Evolutionary conservation across 306 rosid genomes (phyloP), one percentile per base, ranked within the genome.

Genomic region (Morella rubra): DNA sequence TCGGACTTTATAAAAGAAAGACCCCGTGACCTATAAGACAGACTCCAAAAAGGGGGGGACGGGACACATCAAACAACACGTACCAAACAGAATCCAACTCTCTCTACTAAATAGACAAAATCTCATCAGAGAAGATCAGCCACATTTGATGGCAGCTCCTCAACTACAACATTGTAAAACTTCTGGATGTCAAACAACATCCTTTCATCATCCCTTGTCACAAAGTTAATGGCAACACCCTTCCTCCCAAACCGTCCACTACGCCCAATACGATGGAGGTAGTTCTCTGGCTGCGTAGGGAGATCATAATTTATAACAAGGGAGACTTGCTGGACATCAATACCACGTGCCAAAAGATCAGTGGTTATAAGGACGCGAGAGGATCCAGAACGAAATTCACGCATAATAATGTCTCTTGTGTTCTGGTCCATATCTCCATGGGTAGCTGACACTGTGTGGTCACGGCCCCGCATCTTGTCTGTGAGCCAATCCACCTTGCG

Each of bases 381-480:
- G 10, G 96, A 91, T 1, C 96, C 96, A 18, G 96, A 91, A 20
- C 93, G 93, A 74, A 91, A 91, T 69, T 91, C 93, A 42, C 93
- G 90, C 96, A 91, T 91, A n/a, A 91, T 91, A 60, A 91, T 89
- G 84, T 91, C 96, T 76, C 96, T 84, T 60, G 91, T 91, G 67
- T 91, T 91, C 85, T 91, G 96, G 85, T 91, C 96, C 96, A 91
- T 91, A 82, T 91, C 96, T 82, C 96, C 96, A 59, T 91, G 96
- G 72, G 96, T 91, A 61, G 96, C 96, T 9, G 96, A 91, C 32
- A 91, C 96, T 2, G 93, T 91, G 56, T 91, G 96, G 84, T 91
- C 96, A 19, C 96, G 83, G 86, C 92, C 78, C 72, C 96, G 77
- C 96, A 91, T 91, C 84, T 89, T 91, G 87, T 91, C 93, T 6